Evolutionary conservation across 805 yeast genomes (phyloP).

Genomic region (Jamesozyma lodderae): DNA sequence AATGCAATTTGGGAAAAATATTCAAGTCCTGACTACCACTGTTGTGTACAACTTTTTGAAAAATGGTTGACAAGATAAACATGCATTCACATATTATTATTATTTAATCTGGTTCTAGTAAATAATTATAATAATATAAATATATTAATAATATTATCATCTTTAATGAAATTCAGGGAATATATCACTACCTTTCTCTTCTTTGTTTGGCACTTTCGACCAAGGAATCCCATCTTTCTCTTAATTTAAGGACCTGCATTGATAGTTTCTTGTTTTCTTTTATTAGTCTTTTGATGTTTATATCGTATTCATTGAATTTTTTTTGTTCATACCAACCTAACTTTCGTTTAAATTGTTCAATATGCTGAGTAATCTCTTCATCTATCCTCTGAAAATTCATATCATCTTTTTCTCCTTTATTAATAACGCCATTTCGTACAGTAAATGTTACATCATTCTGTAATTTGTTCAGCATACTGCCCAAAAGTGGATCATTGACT

Average conservation of each 20-base stretch:
- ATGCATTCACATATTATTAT: too few relatives aligned
- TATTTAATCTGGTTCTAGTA: not conserved
- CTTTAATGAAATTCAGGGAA: not conserved
- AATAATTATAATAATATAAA: not conserved
- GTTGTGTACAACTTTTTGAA: constrained; percentile 39
- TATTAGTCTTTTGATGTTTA: constrained; percentile 29
- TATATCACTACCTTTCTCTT: constrained; percentile 23
- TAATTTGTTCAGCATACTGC: constrained; percentile 13
- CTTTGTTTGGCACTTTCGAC: constrained; percentile 56
- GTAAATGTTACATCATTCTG: constrained; percentile 11
- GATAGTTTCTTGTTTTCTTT: constrained; percentile 40
- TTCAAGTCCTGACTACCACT: constrained; percentile 66
- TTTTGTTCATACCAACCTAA: constrained; percentile 32
- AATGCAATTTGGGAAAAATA: constrained; percentile 80
- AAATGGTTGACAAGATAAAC: constrained; percentile 3
- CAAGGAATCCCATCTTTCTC: constrained; percentile 56
- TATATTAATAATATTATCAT: not conserved
- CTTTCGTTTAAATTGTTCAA: constrained; percentile 30
- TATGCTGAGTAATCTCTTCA: constrained; percentile 5
- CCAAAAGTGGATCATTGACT: constrained; percentile 14
- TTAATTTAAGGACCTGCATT: constrained; percentile 42
- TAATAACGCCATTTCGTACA: not conserved
- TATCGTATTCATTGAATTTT: constrained; percentile 29
- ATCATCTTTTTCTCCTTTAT: not conserved
- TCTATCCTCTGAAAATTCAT: not conserved